Conservation (phyloP, 176 grass and related monocot species). For the Lolium multiflorum region DNA sequence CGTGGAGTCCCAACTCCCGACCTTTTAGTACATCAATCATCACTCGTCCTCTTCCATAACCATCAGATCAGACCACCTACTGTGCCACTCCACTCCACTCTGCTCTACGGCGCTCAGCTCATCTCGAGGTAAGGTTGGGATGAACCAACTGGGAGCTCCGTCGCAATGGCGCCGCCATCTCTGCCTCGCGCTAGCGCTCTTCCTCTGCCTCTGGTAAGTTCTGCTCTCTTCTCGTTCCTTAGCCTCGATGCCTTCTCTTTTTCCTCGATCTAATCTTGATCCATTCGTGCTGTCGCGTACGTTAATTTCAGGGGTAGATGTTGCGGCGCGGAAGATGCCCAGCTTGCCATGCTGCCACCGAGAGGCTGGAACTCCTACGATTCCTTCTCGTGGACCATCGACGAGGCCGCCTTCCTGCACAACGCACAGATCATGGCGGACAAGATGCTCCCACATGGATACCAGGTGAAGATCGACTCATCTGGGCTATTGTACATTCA, state of each 20-base stretch:
- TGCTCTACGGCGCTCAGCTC: background rate
- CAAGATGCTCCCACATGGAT: conserved; percentile 65
- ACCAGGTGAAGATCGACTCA: conserved; percentile 59
- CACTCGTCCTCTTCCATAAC: background rate
- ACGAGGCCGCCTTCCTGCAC: conserved; percentile 69
- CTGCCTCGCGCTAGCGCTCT: background rate
- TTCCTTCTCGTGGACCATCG: conserved; percentile 84
- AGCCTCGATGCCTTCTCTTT: background rate
- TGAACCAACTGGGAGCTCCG: conserved; percentile 12
- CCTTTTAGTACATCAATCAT: background rate
- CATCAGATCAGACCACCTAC: background rate
- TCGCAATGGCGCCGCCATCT: conserved; percentile 9
- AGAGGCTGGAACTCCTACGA: conserved; percentile 97
- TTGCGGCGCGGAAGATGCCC: background rate
- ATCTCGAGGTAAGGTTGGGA: background rate
- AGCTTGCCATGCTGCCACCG: conserved; percentile 54
- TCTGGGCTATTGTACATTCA: background rate
- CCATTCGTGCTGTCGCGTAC: background rate
- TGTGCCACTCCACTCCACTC: background rate
- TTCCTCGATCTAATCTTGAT: background rate
- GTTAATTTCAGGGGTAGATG: background rate
- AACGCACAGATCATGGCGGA: conserved; percentile 77
- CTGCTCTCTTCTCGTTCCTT: background rate
- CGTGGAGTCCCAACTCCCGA: background rate
- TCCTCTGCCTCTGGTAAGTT: conserved; percentile 39